Evolutionary conservation across 495 filamentous ascomycete species (phyloP).

Genomic region (Aspergillus sclerotiicarbonarius): DNA sequence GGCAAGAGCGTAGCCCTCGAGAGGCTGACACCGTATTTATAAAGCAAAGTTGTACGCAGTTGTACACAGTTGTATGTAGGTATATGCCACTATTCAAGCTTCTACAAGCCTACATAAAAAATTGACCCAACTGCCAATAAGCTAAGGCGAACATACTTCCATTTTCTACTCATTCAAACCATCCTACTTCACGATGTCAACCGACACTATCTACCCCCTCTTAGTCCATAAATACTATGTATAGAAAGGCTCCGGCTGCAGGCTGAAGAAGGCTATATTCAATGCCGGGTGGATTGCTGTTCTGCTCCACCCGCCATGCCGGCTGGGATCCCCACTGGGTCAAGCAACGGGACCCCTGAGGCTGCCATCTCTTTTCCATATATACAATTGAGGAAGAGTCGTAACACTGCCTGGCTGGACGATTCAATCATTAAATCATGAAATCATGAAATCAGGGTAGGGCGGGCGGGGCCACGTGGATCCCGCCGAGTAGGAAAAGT

Average conservation of each 20-base stretch:
- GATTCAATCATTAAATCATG: too few species aligned
- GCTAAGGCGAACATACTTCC: background rate
- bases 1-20: background rate
- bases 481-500: slow-evolving; percentile 32
- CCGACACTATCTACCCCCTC: background rate
- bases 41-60: background rate
- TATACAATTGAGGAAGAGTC: background rate
- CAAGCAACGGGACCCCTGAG: background rate
- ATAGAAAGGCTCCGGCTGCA: too few species aligned
- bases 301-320: too few species aligned
- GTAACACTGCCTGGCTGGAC: too few species aligned
- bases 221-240: too few species aligned
- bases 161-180: background rate
- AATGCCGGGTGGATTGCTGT: too few species aligned
- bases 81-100: background rate
- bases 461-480: slow-evolving; percentile 42
- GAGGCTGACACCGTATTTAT: background rate
- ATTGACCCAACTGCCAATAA: background rate
- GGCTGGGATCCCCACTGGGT: too few species aligned
- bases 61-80: background rate
- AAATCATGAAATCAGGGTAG: background rate
- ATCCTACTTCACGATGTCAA: background rate
- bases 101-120: background rate
- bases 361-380: background rate
- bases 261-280: too few species aligned